These are phyloP conservation scores for Penicillium diatomitis DNA, from an alignment of 495 filamentous ascomycete species.

Conservation along the genomic window DNA sequence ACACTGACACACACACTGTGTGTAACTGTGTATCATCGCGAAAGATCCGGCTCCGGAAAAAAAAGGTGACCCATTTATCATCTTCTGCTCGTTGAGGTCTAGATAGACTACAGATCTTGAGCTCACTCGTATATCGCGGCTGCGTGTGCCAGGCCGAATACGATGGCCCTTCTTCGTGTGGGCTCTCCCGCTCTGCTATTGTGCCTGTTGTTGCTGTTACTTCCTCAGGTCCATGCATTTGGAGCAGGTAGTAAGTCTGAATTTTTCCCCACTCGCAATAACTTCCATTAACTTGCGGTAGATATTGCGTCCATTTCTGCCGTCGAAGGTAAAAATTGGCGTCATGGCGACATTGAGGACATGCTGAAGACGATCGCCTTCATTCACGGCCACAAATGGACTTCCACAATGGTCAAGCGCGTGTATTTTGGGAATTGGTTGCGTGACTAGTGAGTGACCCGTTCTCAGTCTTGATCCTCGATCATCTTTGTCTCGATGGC, in stretches of 20 bases:
- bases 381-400: constrained; percentile 90
- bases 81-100: no score
- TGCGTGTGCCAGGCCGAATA: not conserved
- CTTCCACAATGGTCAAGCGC: constrained; percentile 75
- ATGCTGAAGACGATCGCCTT: constrained; percentile 83
- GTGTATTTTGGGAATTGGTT: constrained; percentile 76
- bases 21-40: no score
- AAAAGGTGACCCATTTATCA: no score
- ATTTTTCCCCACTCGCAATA: not conserved
- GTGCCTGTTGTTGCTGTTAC: constrained; percentile 52
- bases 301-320: constrained; percentile 87
- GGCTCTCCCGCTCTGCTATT: constrained; percentile 32
- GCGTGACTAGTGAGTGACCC: constrained; percentile 34
- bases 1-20: no score
- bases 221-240: constrained; percentile 57
- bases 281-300: constrained; percentile 7
- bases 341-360: constrained; percentile 97
- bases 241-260: constrained; percentile 64
- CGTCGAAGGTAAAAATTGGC: constrained; percentile 92
- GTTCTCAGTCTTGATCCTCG: not conserved
- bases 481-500: no score
- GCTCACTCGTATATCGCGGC: no score
- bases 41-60: no score
- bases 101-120: no score
- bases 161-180: constrained; percentile 24